phyloP scores from a whole-genome alignment of 169 alveolate species.

The Blepharisma undulans region DNA sequence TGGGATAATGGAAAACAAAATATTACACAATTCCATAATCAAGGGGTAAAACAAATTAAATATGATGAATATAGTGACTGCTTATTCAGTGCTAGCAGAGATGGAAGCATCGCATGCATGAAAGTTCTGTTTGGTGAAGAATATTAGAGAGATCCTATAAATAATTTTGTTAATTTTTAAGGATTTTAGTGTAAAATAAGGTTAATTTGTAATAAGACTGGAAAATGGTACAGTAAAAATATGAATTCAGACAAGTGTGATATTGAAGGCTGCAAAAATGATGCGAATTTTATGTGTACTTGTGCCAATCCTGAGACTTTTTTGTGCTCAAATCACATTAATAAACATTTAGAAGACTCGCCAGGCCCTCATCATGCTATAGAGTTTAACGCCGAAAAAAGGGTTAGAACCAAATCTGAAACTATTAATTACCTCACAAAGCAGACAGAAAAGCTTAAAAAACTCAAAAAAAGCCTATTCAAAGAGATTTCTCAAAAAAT shows the following conservation, averaged over 20 bases:
- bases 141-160: not conserved
- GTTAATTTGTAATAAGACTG: no score
- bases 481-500: not conserved
- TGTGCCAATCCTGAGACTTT: not conserved
- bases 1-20: not conserved
- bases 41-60: not conserved
- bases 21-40: not conserved
- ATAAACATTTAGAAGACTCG: not conserved
- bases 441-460: not conserved
- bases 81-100: not conserved
- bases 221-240: not conserved
- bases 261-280: not conserved
- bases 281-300: not conserved
- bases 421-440: not conserved
- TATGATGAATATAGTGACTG: not conserved
- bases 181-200: no score
- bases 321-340: not conserved
- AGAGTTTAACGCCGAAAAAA: not conserved
- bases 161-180: not conserved
- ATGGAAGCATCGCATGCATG: not conserved
- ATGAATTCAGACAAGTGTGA: not conserved
- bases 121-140: not conserved
- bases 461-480: not conserved
- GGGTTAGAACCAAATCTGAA: not conserved
- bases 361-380: not conserved